Percentiles rank a stretch among this genome's conserved stretches.
Conservation (phyloP, 148 eudicot genomes). For the Persicaria tinctoria region DNA sequence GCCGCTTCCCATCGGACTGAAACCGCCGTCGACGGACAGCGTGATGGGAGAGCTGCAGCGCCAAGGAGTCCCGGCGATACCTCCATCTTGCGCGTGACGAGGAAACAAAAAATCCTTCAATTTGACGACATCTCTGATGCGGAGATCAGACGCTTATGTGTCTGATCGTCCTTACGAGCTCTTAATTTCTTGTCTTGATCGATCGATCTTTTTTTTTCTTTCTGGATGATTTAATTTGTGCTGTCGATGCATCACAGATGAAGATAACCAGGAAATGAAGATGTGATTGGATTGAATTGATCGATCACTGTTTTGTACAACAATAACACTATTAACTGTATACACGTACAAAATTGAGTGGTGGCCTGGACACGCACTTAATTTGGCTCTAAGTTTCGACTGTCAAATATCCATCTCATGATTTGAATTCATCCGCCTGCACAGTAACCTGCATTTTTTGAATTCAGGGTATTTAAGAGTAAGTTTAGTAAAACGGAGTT, state of each 20-base stretch:
- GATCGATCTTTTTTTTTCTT: background rate
- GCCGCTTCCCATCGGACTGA: slow-evolving; percentile 79
- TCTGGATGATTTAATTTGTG: background rate
- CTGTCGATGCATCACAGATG: background rate
- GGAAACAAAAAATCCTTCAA: slow-evolving; percentile 20
- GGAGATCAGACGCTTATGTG: background rate
- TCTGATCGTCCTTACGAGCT: background rate
- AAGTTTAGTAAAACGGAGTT: too few species aligned
- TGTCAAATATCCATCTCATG: background rate
- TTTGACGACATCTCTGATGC: slow-evolving; percentile 49
- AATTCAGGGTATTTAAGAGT: too few species aligned
- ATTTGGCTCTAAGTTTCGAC: background rate
- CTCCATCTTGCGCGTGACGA: slow-evolving; percentile 42
- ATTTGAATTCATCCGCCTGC: too few species aligned
- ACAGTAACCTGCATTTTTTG: too few species aligned
- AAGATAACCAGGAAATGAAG: background rate
- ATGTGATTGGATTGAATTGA: background rate
- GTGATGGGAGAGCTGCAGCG: slow-evolving; percentile 74
- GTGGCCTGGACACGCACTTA: background rate
- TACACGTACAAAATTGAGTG: background rate
- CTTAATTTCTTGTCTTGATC: background rate
- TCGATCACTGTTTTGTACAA: slow-evolving; percentile 9
- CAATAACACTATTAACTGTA: background rate
- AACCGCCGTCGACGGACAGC: slow-evolving; percentile 67
- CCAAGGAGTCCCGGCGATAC: slow-evolving; percentile 70